phyloP scores from a whole-genome alignment of 2,329 filamentous ascomycete genomes.

The Aschersonia sp. region DNA sequence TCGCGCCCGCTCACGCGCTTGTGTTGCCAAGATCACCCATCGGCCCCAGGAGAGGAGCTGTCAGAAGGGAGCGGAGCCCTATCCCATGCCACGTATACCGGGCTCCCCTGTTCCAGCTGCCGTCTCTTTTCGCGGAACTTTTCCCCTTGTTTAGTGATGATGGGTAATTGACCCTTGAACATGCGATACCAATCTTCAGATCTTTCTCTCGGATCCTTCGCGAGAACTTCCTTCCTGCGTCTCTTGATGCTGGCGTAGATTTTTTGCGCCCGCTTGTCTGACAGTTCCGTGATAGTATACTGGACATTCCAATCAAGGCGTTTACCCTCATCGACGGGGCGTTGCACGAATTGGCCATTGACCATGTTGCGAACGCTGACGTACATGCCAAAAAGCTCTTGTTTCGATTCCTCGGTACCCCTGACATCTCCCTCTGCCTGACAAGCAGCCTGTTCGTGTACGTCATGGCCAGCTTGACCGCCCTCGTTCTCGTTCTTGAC shows the following conservation, averaged over 20 bases:
- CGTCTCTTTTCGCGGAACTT: slow-evolving; percentile 41
- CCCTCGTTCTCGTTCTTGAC: not conserved
- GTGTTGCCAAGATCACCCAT: not conserved
- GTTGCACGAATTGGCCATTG: slow-evolving; percentile 46
- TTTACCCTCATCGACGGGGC: slow-evolving; percentile 34
- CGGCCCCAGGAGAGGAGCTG: not conserved
- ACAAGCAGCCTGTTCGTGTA: not conserved
- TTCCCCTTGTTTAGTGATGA: slow-evolving; percentile 37
- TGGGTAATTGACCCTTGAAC: slow-evolving; percentile 25
- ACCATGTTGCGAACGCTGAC: slow-evolving; percentile 60
- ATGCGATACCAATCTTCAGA: slow-evolving; percentile 29
- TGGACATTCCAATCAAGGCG: slow-evolving; percentile 54
- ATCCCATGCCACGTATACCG: slow-evolving; percentile 32
- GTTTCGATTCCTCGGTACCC: slow-evolving; percentile 1
- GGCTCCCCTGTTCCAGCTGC: slow-evolving; percentile 29
- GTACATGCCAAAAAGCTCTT: slow-evolving; percentile 50
- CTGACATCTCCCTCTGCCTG: not conserved
- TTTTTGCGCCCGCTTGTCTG: slow-evolving; percentile 22
- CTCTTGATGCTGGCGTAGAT: slow-evolving; percentile 43
- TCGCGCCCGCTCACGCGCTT: too few species aligned
- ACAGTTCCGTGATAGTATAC: slow-evolving; percentile 58
- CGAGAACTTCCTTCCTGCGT: slow-evolving; percentile 36
- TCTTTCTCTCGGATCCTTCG: slow-evolving; percentile 24
- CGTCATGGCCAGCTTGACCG: not conserved
- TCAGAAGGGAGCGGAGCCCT: slow-evolving; percentile 12